Evolutionary conservation across 768 basidiomycete species (phyloP).

Genomic region (Suillus tomentosus): DNA sequence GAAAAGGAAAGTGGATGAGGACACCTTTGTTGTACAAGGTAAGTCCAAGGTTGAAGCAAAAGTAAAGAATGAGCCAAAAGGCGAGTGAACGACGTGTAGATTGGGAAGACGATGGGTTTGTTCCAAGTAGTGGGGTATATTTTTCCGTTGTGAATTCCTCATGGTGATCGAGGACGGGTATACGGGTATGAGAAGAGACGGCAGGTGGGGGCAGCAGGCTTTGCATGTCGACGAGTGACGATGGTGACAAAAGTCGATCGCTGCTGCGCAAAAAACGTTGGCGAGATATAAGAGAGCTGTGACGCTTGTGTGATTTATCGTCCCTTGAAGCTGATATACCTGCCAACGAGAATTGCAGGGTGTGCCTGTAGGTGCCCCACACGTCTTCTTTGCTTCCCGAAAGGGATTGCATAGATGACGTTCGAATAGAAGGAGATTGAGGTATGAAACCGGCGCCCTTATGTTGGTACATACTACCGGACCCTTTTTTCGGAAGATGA

Average conservation of each 20-base stretch:
- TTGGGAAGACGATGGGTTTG: background rate
- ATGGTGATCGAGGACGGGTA: background rate
- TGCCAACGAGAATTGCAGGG: background rate
- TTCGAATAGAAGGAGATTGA: background rate
- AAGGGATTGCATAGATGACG: background rate
- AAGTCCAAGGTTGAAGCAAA: slow-evolving; percentile 86
- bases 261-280: background rate
- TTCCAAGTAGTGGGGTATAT: background rate
- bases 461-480: background rate
- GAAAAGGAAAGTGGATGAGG: slow-evolving; percentile 90
- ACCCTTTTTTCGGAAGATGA: background rate
- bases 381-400: background rate
- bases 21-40: slow-evolving; percentile 96
- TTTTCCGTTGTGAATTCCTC: background rate
- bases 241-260: background rate
- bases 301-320: background rate
- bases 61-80: slow-evolving; percentile 82
- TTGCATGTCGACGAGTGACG: background rate
- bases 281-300: background rate
- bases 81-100: slow-evolving; percentile 32
- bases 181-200: slow-evolving; percentile 18
- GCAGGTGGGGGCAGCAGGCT: background rate
- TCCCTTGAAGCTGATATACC: background rate
- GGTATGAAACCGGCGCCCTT: background rate
- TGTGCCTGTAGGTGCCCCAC: slow-evolving; percentile 1